phyloP scores from a whole-genome alignment of 371 early-diverging fungal genomes.

The Paraphysoderma sedebokerense region DNA sequence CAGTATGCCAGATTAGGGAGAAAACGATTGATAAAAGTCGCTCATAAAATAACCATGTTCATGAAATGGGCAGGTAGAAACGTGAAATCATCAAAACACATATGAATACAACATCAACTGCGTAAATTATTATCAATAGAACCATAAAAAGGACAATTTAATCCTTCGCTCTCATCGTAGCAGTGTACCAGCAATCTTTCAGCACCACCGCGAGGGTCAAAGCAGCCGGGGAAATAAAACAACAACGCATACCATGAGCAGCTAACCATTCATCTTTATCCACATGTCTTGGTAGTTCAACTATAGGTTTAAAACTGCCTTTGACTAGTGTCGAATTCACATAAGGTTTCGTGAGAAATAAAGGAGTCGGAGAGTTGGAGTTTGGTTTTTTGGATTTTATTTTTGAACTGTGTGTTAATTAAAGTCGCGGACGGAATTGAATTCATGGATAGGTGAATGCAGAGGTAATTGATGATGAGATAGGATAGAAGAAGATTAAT shows the following conservation, averaged over 20 bases:
- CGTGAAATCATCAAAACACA: neutral
- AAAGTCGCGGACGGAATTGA: too few species aligned
- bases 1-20: too few species aligned
- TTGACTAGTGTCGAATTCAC: conserved; percentile 69
- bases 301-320: conserved; percentile 26
- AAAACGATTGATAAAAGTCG: neutral
- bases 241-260: neutral
- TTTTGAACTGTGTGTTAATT: too few species aligned
- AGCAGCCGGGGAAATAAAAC: neutral
- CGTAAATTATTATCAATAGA: neutral
- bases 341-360: conserved; percentile 58
- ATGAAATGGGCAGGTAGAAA: too few species aligned
- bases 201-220: conserved; percentile 15
- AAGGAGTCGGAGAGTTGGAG: conserved; percentile 29
- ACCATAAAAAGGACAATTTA: too few species aligned
- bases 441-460: too few species aligned
- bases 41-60: too few species aligned
- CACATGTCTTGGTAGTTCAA: conserved; percentile 70
- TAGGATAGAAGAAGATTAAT: too few species aligned
- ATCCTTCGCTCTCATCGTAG: neutral
- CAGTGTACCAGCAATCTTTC: conserved; percentile 12
- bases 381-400: conserved; percentile 1
- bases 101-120: neutral
- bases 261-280: conserved; percentile 90
- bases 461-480: too few species aligned